These are phyloP conservation scores for Eudorina sp. DNA, from an alignment of 139 green algal genomes.

Conservation along the genomic window DNA sequence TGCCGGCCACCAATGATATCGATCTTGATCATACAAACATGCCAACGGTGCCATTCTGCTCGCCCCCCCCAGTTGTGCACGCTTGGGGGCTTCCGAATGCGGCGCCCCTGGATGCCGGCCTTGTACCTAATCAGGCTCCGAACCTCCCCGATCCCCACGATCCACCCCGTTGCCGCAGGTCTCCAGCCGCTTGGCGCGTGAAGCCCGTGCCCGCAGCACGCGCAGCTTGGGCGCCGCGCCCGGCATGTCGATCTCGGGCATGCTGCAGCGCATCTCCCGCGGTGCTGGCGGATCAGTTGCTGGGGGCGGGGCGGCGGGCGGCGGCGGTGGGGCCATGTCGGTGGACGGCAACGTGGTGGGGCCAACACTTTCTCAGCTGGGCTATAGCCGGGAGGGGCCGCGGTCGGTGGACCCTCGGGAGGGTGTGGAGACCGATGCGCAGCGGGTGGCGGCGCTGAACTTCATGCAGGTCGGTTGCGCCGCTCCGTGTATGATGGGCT, in stretches of 20 bases:
- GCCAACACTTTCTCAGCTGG: neutral
- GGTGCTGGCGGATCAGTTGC: no score
- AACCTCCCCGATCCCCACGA: no score
- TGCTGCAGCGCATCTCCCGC: constrained; percentile 4
- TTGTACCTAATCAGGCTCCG: no score
- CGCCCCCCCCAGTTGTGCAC: no score
- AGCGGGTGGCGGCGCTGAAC: constrained; percentile 43
- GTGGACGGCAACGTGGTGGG: neutral
- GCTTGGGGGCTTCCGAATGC: no score
- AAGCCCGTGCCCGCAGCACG: constrained; percentile 12
- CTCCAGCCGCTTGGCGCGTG: constrained; percentile 26
- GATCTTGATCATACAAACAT: no score
- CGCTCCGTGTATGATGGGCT: neutral
- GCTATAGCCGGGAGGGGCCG: neutral
- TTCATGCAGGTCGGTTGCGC: constrained; percentile 40
- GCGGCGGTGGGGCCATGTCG: neutral
- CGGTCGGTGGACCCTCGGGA: neutral
- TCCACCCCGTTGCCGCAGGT: no score
- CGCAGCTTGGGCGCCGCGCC: neutral
- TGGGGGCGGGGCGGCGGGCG: neutral
- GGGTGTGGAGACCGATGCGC: neutral
- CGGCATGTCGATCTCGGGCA: neutral
- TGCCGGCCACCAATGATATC: no score
- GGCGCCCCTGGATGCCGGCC: no score
- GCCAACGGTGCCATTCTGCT: no score